Percentiles rank a stretch among this genome's conserved stretches.
Evolutionary conservation across 495 filamentous ascomycete species (phyloP).

Genomic region (Achaetomiella virescens): DNA sequence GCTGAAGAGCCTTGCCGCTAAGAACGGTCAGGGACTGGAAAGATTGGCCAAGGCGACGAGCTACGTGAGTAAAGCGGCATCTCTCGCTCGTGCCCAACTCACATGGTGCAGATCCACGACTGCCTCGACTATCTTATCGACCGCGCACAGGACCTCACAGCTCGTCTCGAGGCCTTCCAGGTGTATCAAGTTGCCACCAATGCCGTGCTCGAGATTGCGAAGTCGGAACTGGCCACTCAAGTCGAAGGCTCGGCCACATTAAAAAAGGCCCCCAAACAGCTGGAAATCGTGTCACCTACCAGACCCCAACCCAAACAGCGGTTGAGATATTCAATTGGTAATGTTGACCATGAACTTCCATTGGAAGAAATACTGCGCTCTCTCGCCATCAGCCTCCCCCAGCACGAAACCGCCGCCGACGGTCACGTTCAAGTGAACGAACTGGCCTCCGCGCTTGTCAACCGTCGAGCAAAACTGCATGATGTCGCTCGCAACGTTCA

Average conservation of each 20-base stretch:
- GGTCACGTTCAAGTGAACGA: constrained; percentile 11
- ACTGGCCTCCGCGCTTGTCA: constrained; percentile 22
- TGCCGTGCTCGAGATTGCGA: constrained; percentile 24
- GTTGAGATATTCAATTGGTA: constrained; percentile 27
- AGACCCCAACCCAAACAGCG: constrained; percentile 20
- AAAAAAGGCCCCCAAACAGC: constrained; percentile 10
- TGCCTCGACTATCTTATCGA: constrained; percentile 36
- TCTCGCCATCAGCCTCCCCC: constrained; percentile 27
- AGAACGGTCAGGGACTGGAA: constrained; percentile 30
- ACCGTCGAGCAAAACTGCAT: constrained; percentile 29
- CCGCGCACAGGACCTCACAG: constrained; percentile 22
- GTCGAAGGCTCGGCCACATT: constrained; percentile 15
- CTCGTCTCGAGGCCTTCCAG: constrained; percentile 25
- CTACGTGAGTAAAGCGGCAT: constrained; percentile 30
- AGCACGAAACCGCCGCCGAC: constrained; percentile 15
- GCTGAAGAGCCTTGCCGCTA: constrained; percentile 35
- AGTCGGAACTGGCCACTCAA: constrained; percentile 17
- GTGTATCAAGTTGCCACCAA: constrained; percentile 27
- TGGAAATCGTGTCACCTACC: constrained; percentile 19
- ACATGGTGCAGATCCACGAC: constrained; percentile 27
- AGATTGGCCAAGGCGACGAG: constrained; percentile 32
- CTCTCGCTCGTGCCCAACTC: neutral
- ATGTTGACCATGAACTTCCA: constrained; percentile 20
- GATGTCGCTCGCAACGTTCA: constrained; percentile 35
- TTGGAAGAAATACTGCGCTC: constrained; percentile 27